A percentile compares a stretch with the other conserved stretches of the same genome.
Conservation (phyloP, 2,329 filamentous ascomycete species). For the Fusarium sp. region DNA sequence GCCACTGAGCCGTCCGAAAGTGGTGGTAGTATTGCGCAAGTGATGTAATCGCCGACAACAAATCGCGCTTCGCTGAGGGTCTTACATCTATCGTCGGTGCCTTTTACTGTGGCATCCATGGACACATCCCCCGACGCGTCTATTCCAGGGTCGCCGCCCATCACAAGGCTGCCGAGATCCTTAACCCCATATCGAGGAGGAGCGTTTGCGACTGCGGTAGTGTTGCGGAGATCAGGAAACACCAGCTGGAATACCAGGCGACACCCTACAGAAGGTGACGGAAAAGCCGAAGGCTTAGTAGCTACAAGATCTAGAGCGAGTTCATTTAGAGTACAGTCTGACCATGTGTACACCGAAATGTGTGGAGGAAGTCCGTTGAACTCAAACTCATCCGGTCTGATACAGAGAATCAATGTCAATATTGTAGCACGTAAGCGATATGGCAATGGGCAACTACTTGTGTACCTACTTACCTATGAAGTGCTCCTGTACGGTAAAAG, state of each 20-base stretch:
- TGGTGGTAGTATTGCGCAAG: slow-evolving; percentile 84
- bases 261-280: slow-evolving; percentile 81
- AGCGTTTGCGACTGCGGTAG: slow-evolving; percentile 45
- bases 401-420: neutral
- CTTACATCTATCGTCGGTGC: slow-evolving; percentile 74
- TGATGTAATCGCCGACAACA: slow-evolving; percentile 89
- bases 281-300: slow-evolving; percentile 75
- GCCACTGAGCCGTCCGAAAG: slow-evolving; percentile 80
- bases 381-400: slow-evolving; percentile 79
- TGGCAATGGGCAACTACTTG: neutral
- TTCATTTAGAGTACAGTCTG: slow-evolving; percentile 82
- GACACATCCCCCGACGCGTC: slow-evolving; percentile 57
- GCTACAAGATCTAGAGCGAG: slow-evolving; percentile 81
- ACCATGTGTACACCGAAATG: slow-evolving; percentile 89
- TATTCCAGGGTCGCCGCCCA: slow-evolving; percentile 70
- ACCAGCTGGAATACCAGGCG: slow-evolving; percentile 89
- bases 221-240: slow-evolving; percentile 76
- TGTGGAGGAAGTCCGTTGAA: slow-evolving; percentile 71
- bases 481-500: slow-evolving; percentile 81
- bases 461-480: slow-evolving; percentile 77
- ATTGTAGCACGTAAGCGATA: neutral
- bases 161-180: slow-evolving; percentile 85
- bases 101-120: slow-evolving; percentile 50
- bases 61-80: slow-evolving; percentile 83
- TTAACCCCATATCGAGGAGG: slow-evolving; percentile 77